These are phyloP conservation scores for Asterella californica DNA, from an alignment of 225 moss, liverwort and hornwort species.

Conservation along the genomic window DNA sequence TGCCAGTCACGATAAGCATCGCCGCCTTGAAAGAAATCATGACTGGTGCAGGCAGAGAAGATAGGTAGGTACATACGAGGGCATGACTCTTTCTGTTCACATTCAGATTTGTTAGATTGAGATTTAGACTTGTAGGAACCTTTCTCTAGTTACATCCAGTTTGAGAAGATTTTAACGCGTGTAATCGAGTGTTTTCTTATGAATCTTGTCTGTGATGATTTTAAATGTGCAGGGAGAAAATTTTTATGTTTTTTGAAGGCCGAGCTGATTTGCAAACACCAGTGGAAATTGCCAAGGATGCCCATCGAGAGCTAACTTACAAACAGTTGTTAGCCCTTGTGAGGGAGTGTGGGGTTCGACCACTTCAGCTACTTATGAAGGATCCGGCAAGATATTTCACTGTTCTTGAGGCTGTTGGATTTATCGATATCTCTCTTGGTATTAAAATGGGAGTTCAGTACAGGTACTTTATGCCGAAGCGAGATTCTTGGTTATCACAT, in stretches of 20 bases:
- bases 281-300: conserved; percentile 62
- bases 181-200: neutral
- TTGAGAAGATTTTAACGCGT: neutral
- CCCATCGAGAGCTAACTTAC: conserved; percentile 66
- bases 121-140: neutral
- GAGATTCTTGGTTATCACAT: neutral
- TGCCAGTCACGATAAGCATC: neutral
- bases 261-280: conserved; percentile 75
- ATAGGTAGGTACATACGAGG: conserved; percentile 12
- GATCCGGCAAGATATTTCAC: conserved; percentile 70
- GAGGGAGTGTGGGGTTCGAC: conserved; percentile 58
- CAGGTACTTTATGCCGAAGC: conserved; percentile 41
- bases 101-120: no score
- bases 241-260: conserved; percentile 55
- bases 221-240: conserved; percentile 42
- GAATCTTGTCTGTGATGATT: neutral
- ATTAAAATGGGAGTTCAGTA: conserved; percentile 77
- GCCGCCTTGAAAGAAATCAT: conserved; percentile 17
- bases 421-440: conserved; percentile 72
- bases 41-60: conserved; percentile 20
- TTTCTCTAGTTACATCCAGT: neutral
- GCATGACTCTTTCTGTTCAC: neutral
- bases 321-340: conserved; percentile 65
- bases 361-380: conserved; percentile 66
- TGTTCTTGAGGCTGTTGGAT: conserved; percentile 64